Conservation (phyloP, 2,329 filamentous ascomycete genomes). For the Diaporthe velutina region DNA sequence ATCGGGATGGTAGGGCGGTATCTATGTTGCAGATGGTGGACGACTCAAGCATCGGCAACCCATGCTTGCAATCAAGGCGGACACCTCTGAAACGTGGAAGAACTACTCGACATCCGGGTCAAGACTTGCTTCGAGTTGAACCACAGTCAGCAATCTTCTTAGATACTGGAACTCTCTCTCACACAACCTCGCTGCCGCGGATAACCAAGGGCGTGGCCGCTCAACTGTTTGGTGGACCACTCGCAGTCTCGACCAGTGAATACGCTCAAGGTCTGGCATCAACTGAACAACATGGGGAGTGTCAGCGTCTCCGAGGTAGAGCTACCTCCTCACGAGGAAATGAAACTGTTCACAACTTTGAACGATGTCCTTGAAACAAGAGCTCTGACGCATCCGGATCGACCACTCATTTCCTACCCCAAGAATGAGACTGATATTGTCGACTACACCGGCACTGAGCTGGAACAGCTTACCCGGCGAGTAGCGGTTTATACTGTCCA, state of each 20-base stretch:
- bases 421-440: constrained; percentile 25
- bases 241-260: neutral
- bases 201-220: neutral
- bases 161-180: neutral
- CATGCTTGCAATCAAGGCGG: neutral
- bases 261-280: neutral
- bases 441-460: constrained; percentile 26
- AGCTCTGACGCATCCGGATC: neutral
- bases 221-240: neutral
- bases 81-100: neutral
- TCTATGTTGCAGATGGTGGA: neutral
- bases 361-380: constrained; percentile 20
- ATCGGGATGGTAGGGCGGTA: neutral
- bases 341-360: constrained; percentile 3
- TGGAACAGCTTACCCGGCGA: constrained; percentile 20
- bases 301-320: neutral
- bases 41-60: neutral
- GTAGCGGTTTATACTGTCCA: neutral
- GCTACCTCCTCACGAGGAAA: neutral
- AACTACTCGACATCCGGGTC: neutral
- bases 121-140: neutral
- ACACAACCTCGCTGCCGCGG: neutral
- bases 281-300: neutral
- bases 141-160: neutral
- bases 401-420: constrained; percentile 20